A percentile compares a stretch with the other conserved stretches of the same genome.
phyloP scores from a whole-genome alignment of 1,284 basidiomycete genomes.

The Ustilago hordei region DNA sequence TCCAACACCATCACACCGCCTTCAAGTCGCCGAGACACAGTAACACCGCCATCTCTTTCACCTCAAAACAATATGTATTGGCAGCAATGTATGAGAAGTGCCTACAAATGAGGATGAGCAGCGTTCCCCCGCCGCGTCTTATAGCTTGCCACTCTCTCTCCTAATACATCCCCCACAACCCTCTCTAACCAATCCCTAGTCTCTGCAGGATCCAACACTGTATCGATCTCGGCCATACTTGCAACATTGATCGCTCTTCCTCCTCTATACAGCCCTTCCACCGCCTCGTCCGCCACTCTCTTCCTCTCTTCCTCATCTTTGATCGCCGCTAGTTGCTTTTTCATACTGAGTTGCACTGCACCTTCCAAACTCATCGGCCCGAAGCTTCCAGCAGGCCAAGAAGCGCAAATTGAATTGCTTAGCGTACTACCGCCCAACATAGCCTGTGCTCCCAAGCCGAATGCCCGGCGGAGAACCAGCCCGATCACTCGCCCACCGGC shows the following conservation, averaged over 20 bases:
- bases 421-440: constrained; percentile 51
- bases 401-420: constrained; percentile 37
- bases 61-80: too few relatives aligned
- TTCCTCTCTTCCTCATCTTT: constrained; percentile 29
- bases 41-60: too few relatives aligned
- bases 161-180: constrained; percentile 20
- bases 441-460: constrained; percentile 55
- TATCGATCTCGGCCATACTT: constrained; percentile 51
- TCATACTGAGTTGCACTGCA: constrained; percentile 48
- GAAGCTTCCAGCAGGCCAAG: constrained; percentile 46
- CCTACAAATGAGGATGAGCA: constrained; percentile 20
- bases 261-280: constrained; percentile 44
- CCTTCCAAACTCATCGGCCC: constrained; percentile 56
- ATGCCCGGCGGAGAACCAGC: constrained; percentile 44
- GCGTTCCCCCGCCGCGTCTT: constrained; percentile 9
- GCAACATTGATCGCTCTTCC: constrained; percentile 50
- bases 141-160: constrained; percentile 23
- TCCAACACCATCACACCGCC: neutral
- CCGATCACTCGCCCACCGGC: constrained; percentile 44
- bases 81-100: neutral
- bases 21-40: too few relatives aligned
- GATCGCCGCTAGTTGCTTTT: constrained; percentile 48
- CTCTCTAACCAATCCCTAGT: constrained; percentile 45
- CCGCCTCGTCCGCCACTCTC: constrained; percentile 20
- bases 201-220: constrained; percentile 55